phyloP scores from a whole-genome alignment of 2,329 filamentous ascomycete species.

The Claviceps citrina region DNA sequence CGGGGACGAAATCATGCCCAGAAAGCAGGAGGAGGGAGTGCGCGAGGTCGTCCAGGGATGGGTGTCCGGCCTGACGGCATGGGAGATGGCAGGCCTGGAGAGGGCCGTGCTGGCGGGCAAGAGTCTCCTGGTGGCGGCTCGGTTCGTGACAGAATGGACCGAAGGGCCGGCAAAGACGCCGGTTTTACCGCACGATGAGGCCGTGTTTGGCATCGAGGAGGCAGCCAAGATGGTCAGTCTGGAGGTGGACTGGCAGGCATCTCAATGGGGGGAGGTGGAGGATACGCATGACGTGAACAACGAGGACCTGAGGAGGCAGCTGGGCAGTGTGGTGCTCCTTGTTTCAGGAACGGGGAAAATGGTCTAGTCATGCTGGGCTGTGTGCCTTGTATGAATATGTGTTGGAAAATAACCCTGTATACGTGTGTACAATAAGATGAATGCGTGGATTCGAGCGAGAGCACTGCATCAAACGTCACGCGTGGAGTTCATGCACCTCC shows the following conservation, averaged over 20 bases:
- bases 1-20: conserved; percentile 58
- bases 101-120: conserved; percentile 72
- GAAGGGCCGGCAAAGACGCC: conserved; percentile 46
- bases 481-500: too few species aligned
- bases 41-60: conserved; percentile 63
- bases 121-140: conserved; percentile 61
- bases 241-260: conserved; percentile 82
- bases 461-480: too few species aligned
- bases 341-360: conserved; percentile 44
- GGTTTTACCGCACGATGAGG: background rate
- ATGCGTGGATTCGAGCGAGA: too few species aligned
- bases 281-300: conserved; percentile 94
- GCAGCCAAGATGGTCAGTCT: conserved; percentile 62
- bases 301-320: conserved; percentile 73
- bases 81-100: conserved; percentile 78
- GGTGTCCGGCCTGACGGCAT: conserved; percentile 55
- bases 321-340: conserved; percentile 73
- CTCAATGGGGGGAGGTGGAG: conserved; percentile 90
- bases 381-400: background rate
- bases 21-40: conserved; percentile 58
- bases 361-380: background rate
- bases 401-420: too few species aligned
- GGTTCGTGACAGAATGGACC: conserved; percentile 79
- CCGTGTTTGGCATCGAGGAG: conserved; percentile 62
- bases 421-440: too few species aligned